phyloP scores from a whole-genome alignment of 306 rosid species.

The Begonia fuchsioides region DNA sequence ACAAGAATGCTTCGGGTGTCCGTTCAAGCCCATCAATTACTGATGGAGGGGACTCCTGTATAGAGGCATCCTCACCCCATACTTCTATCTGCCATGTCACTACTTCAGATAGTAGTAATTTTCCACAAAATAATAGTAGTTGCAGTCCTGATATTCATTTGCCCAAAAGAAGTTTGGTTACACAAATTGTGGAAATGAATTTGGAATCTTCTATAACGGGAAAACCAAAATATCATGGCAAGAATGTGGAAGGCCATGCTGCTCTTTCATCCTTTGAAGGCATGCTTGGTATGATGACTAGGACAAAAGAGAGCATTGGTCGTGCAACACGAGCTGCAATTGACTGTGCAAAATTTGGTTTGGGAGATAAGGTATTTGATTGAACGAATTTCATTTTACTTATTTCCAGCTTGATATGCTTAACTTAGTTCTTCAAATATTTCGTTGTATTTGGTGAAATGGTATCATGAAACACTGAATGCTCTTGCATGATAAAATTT shows the following conservation, averaged over 20 bases:
- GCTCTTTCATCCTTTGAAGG: slow-evolving; percentile 69
- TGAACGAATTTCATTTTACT: not conserved
- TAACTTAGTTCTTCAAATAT: not conserved
- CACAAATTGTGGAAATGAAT: slow-evolving; percentile 31
- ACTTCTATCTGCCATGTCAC: slow-evolving; percentile 41
- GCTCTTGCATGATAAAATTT: too few species aligned
- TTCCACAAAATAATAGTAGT: slow-evolving; percentile 54
- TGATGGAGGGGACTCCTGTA: slow-evolving; percentile 49
- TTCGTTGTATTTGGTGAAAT: too few species aligned
- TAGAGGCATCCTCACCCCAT: slow-evolving; percentile 48
- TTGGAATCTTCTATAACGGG: slow-evolving; percentile 31
- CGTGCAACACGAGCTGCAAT: slow-evolving; percentile 87
- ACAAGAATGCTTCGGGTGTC: slow-evolving; percentile 25
- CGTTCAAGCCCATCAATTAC: slow-evolving; percentile 47
- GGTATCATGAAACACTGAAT: too few species aligned
- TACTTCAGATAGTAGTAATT: slow-evolving; percentile 55
- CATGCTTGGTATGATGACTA: slow-evolving; percentile 62
- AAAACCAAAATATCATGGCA: slow-evolving; percentile 40
- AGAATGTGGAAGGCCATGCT: slow-evolving; percentile 50
- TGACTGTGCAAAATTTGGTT: slow-evolving; percentile 86
- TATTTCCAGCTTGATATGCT: not conserved
- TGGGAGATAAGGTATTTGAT: slow-evolving; percentile 55
- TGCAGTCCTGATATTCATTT: slow-evolving; percentile 70
- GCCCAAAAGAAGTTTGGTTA: slow-evolving; percentile 27
- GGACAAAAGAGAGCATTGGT: slow-evolving; percentile 96